Conservation (phyloP, 2,329 filamentous ascomycete genomes). For the Cercospora sp. region DNA sequence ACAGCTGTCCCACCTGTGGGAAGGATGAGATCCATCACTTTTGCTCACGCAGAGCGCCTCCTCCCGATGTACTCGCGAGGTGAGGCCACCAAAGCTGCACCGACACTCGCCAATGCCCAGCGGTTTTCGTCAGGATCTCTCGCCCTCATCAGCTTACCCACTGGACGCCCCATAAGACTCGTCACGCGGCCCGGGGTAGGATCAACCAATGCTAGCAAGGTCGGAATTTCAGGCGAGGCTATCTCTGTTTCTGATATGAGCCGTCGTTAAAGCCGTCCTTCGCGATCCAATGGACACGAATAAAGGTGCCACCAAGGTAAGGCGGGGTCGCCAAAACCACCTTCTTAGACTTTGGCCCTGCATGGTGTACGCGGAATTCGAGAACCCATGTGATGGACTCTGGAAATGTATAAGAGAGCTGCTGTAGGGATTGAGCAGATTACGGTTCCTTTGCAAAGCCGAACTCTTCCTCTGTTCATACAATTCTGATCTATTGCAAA, state of each 20-base stretch:
- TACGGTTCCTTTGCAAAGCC: background rate
- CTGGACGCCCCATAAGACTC: background rate
- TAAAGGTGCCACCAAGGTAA: conserved; percentile 3
- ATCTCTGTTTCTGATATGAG: conserved; percentile 3
- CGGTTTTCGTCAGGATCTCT: background rate
- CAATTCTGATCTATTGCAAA: background rate
- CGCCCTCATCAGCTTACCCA: background rate
- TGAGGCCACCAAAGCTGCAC: background rate
- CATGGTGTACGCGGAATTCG: conserved; percentile 11
- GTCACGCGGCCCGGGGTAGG: background rate
- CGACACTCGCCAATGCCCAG: background rate
- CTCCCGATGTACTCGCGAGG: background rate
- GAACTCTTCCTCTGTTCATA: background rate
- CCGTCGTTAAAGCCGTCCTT: background rate
- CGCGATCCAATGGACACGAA: conserved; percentile 6
- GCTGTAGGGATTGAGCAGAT: background rate
- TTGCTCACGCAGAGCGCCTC: background rate
- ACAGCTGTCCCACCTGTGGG: background rate
- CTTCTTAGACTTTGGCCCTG: conserved; percentile 9
- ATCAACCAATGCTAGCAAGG: background rate
- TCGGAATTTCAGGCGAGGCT: background rate
- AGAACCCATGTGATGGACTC: conserved; percentile 5
- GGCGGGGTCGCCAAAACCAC: conserved; percentile 3
- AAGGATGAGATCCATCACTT: background rate
- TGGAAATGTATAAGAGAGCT: conserved; percentile 10